These are phyloP conservation scores for Talaromyces nanjingensis DNA, from an alignment of 495 filamentous ascomycete species.

Conservation along the genomic window DNA sequence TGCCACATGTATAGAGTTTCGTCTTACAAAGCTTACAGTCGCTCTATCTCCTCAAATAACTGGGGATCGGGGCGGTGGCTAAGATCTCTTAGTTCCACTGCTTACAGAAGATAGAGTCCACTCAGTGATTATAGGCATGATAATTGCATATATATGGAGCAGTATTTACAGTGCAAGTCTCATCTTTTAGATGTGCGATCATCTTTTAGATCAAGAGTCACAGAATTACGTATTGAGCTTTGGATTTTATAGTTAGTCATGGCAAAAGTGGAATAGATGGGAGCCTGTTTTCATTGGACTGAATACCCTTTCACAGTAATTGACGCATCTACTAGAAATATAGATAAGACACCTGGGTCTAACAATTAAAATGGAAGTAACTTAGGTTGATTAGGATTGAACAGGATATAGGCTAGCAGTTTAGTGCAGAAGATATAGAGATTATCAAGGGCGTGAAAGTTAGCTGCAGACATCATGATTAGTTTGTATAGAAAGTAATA, in stretches of 20 bases:
- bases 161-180: slow-evolving; percentile 10
- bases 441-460: slow-evolving; percentile 13
- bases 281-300: slow-evolving; percentile 11
- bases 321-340: slow-evolving; percentile 14
- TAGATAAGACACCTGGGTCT: background rate
- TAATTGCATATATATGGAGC: slow-evolving; percentile 14
- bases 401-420: slow-evolving; percentile 13
- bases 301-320: slow-evolving; percentile 15
- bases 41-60: slow-evolving; percentile 11
- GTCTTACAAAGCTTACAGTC: slow-evolving; percentile 1
- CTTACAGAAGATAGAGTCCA: slow-evolving; percentile 12
- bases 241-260: slow-evolving; percentile 16
- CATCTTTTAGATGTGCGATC: background rate
- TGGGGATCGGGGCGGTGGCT: slow-evolving; percentile 4
- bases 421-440: slow-evolving; percentile 15
- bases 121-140: slow-evolving; percentile 11
- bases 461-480: slow-evolving; percentile 1
- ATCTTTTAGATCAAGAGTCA: slow-evolving; percentile 14
- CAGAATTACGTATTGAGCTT: slow-evolving; percentile 9
- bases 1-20: slow-evolving; percentile 1
- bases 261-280: slow-evolving; percentile 12
- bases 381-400: slow-evolving; percentile 9
- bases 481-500: slow-evolving; percentile 8
- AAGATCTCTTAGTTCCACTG: slow-evolving; percentile 11
- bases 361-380: slow-evolving; percentile 3